These are phyloP conservation scores for Daldinia vernicosa DNA, from an alignment of 495 filamentous ascomycete genomes.

Conservation along the genomic window DNA sequence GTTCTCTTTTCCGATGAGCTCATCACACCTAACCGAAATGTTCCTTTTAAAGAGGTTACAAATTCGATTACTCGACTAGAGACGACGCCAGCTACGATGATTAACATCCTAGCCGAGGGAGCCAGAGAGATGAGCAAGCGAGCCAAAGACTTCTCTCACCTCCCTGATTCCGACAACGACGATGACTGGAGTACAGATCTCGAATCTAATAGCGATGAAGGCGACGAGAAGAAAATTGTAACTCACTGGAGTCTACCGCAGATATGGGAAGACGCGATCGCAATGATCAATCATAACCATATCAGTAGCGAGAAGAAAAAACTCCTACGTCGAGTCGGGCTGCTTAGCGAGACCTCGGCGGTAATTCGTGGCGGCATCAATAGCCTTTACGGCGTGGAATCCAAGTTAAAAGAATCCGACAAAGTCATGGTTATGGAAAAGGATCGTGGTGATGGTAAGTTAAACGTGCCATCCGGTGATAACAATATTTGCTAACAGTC, in stretches of 20 bases:
- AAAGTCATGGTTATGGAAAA: slow-evolving; percentile 43
- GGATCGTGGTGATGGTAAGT: slow-evolving; percentile 32
- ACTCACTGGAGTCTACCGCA: slow-evolving; percentile 22
- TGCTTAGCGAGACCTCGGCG: slow-evolving; percentile 16
- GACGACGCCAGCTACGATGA: slow-evolving; percentile 37
- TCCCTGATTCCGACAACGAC: slow-evolving; percentile 14
- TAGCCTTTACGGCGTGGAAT: slow-evolving; percentile 43
- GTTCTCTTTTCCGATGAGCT: slow-evolving; percentile 58
- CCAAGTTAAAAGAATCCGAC: slow-evolving; percentile 34
- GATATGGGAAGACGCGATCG: slow-evolving; percentile 34
- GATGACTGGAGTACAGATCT: slow-evolving; percentile 22
- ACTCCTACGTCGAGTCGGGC: slow-evolving; percentile 27
- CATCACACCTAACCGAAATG: slow-evolving; percentile 35
- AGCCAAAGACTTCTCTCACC: slow-evolving; percentile 10
- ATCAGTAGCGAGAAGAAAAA: slow-evolving; percentile 20
- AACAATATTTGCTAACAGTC: slow-evolving; percentile 1
- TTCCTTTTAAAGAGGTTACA: slow-evolving; percentile 49
- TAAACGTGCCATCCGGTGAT: not conserved
- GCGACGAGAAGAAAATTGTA: slow-evolving; percentile 4
- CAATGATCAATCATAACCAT: slow-evolving; percentile 26
- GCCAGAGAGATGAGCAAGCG: slow-evolving; percentile 30
- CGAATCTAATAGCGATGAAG: slow-evolving; percentile 1
- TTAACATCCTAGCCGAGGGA: slow-evolving; percentile 36
- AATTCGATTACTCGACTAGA: slow-evolving; percentile 52
- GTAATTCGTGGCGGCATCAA: slow-evolving; percentile 50